Conservation (phyloP, 1,284 basidiomycete genomes). For the Sporisorium scitamineum region DNA sequence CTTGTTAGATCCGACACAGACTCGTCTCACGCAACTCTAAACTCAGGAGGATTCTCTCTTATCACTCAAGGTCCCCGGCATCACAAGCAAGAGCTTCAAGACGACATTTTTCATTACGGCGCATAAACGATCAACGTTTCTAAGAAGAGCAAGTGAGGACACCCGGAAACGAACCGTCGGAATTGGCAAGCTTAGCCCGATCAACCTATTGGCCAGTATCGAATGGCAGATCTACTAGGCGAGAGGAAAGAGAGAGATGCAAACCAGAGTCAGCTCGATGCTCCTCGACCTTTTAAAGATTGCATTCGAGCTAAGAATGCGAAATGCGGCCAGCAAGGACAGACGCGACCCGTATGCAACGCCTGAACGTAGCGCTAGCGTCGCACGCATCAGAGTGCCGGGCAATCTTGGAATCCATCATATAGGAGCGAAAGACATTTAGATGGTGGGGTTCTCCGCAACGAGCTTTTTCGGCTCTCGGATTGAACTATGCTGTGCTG, state of each 20-base stretch:
- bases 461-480: constrained; percentile 50
- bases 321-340: background rate
- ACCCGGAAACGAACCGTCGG: background rate
- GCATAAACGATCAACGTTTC: background rate
- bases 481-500: constrained; percentile 63
- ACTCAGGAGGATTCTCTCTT: background rate
- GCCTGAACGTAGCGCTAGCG: background rate
- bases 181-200: background rate
- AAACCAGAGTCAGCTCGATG: background rate
- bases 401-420: constrained; percentile 47
- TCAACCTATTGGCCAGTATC: background rate
- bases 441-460: constrained; percentile 64
- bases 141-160: background rate
- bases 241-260: background rate
- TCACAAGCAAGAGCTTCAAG: background rate
- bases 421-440: constrained; percentile 68
- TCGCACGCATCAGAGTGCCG: background rate
- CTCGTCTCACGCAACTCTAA: background rate
- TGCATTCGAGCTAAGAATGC: background rate
- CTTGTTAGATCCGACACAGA: background rate
- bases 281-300: background rate
- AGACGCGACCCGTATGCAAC: background rate
- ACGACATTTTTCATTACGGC: background rate
- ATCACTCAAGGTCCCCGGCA: background rate
- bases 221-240: background rate